phyloP scores from a whole-genome alignment of 1,139 yeast genomes.

The Blastobotrys indianensis region DNA sequence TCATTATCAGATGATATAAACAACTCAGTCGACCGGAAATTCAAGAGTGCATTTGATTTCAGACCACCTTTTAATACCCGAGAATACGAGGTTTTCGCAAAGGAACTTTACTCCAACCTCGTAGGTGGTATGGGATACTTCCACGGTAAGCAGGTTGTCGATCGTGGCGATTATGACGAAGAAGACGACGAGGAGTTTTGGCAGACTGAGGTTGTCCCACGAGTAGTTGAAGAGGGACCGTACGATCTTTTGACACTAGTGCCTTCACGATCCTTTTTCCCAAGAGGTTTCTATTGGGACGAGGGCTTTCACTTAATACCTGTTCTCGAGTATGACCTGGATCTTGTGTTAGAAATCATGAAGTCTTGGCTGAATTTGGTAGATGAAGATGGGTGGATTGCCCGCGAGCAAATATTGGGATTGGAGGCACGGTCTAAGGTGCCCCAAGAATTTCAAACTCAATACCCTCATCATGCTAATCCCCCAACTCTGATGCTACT shows the following conservation, averaged over 20 bases:
- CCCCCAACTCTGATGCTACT: slow-evolving; percentile 92
- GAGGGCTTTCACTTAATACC: slow-evolving; percentile 94
- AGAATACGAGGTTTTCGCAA: slow-evolving; percentile 55
- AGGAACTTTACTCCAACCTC: slow-evolving; percentile 73
- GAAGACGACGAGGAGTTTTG: slow-evolving; percentile 38
- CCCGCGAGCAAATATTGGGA: slow-evolving; percentile 91
- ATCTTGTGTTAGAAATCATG: slow-evolving; percentile 71
- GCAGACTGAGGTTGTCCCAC: slow-evolving; percentile 25
- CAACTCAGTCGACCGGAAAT: slow-evolving; percentile 49
- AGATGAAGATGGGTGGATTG: slow-evolving; percentile 94
- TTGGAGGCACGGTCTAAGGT: slow-evolving; percentile 85
- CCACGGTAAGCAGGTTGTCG: slow-evolving; percentile 83
- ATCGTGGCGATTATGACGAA: slow-evolving; percentile 55
- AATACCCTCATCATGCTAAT: slow-evolving; percentile 86
- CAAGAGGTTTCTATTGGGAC: slow-evolving; percentile 98
- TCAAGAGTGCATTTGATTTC: slow-evolving; percentile 49
- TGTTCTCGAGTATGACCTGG: slow-evolving; percentile 75
- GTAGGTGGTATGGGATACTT: slow-evolving; percentile 88
- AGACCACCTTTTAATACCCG: slow-evolving; percentile 48
- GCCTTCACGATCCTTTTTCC: slow-evolving; percentile 91
- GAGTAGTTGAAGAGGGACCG: slow-evolving; percentile 31
- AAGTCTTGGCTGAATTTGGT: slow-evolving; percentile 84
- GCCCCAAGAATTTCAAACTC: slow-evolving; percentile 78
- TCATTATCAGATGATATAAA: slow-evolving; percentile 31
- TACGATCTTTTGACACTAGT: slow-evolving; percentile 70